Percentiles rank a stretch among this genome's conserved stretches.
phyloP scores from a whole-genome alignment of 2,329 filamentous ascomycete species.

The Aspergillus sp. region DNA sequence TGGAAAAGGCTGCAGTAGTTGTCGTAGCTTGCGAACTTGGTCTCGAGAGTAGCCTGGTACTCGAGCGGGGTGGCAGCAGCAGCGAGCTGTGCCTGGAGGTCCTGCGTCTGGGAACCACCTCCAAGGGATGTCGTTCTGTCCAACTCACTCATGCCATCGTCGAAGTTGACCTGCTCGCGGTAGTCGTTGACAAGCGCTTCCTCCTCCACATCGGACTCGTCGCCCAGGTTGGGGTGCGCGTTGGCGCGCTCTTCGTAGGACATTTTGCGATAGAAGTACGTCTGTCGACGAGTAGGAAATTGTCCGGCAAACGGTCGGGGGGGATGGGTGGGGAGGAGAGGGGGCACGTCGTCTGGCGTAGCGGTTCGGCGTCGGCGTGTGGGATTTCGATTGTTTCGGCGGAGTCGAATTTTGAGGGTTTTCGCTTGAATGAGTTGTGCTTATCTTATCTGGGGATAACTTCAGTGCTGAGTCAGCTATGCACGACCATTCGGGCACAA shows the following conservation, averaged over 20 bases:
- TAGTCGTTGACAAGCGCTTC: constrained; percentile 95
- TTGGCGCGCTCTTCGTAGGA: constrained; percentile 49
- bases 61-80: constrained; percentile 93
- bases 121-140: constrained; percentile 71
- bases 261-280: constrained; percentile 38
- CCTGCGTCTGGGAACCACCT: constrained; percentile 75
- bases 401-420: constrained; percentile 49
- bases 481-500: neutral
- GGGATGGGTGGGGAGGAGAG: constrained; percentile 22
- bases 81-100: constrained; percentile 88
- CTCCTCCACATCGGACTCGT: constrained; percentile 94
- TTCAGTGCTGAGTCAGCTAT: constrained; percentile 36
- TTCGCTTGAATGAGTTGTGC: constrained; percentile 48
- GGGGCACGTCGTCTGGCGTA: constrained; percentile 28
- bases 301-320: constrained; percentile 24
- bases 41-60: constrained; percentile 91
- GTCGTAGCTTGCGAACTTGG: constrained; percentile 98
- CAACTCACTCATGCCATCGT: constrained; percentile 80
- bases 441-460: constrained; percentile 47
- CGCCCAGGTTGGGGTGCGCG: constrained; percentile 54
- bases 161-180: constrained; percentile 92
- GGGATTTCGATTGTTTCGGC: constrained; percentile 37
- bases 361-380: constrained; percentile 37
- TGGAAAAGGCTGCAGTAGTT: constrained; percentile 99
- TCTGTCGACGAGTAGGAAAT: constrained; percentile 15